Percentiles rank a stretch among this genome's conserved stretches.
These are phyloP conservation scores for Fusarium mexicanum DNA, from an alignment of 2,329 filamentous ascomycete species.

Conservation along the genomic window DNA sequence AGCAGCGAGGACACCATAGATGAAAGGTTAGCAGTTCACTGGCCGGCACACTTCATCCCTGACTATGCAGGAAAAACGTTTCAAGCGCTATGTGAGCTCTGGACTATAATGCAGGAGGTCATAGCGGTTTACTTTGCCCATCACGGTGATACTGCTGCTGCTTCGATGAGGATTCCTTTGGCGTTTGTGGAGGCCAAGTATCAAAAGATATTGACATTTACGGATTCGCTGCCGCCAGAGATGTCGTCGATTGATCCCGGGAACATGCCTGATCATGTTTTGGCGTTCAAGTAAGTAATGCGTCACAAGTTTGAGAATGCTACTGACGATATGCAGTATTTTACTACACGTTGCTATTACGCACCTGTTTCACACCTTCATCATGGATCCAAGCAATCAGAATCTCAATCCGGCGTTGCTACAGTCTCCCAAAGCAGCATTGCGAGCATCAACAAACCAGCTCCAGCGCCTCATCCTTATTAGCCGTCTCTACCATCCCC, in stretches of 20 bases:
- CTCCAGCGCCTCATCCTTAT: conserved; percentile 17
- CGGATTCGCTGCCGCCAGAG: conserved; percentile 5
- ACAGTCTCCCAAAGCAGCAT: not conserved
- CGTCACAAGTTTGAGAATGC: fast-evolving
- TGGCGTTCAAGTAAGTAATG: conserved; percentile 6
- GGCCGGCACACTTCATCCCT: conserved; percentile 21
- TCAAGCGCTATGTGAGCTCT: conserved; percentile 24
- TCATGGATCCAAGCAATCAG: conserved; percentile 7
- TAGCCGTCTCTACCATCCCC: conserved; percentile 11
- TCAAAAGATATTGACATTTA: conserved; percentile 15
- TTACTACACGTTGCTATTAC: conserved; percentile 9
- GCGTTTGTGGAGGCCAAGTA: conserved; percentile 23
- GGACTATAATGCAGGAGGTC: conserved; percentile 33
- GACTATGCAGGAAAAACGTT: conserved; percentile 30
- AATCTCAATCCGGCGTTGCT: not conserved
- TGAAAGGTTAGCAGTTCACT: conserved; percentile 27
- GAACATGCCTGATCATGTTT: conserved; percentile 16
- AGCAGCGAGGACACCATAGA: conserved; percentile 8
- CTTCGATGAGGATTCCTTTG: conserved; percentile 2
- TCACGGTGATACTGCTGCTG: not conserved
- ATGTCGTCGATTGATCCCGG: not conserved
- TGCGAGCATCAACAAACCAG: conserved; percentile 9
- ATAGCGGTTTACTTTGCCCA: conserved; percentile 24
- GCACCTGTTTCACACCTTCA: conserved; percentile 4
- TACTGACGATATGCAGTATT: not conserved